phyloP scores from a whole-genome alignment of 2,329 filamentous ascomycete species.

The Epichloe amarillans region DNA sequence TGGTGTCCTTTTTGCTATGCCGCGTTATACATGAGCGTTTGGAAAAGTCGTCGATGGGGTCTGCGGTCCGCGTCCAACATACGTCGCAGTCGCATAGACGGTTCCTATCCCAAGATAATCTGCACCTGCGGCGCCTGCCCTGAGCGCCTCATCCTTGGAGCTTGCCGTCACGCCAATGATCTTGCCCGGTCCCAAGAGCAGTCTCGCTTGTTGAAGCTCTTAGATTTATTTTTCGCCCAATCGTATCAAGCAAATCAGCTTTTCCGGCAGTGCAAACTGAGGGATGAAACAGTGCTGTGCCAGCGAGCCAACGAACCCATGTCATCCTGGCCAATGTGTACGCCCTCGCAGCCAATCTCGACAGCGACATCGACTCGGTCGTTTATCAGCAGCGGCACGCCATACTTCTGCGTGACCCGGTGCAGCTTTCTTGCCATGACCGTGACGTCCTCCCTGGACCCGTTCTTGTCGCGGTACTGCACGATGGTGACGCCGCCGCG shows the following conservation, averaged over 20 bases:
- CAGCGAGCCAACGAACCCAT: slow-evolving; percentile 41
- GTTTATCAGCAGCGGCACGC: slow-evolving; percentile 79
- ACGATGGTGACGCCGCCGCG: slow-evolving; percentile 73
- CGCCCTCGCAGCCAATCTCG: slow-evolving; percentile 76
- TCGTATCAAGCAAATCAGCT: too few species aligned
- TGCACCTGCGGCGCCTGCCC: slow-evolving; percentile 62
- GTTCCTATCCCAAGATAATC: slow-evolving; percentile 88
- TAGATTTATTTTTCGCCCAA: too few species aligned
- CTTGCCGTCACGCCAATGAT: slow-evolving; percentile 87
- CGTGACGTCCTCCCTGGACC: slow-evolving; percentile 59
- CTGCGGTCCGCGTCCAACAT: slow-evolving; percentile 16
- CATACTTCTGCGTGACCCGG: slow-evolving; percentile 49
- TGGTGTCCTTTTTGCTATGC: slow-evolving; percentile 75
- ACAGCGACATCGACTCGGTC: slow-evolving; percentile 83
- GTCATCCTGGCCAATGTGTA: slow-evolving; percentile 92
- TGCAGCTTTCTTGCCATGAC: slow-evolving; percentile 60
- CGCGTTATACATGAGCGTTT: not conserved
- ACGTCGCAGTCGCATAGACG: slow-evolving; percentile 75
- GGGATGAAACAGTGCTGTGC: not conserved
- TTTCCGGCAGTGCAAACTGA: too few species aligned
- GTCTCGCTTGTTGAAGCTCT: slow-evolving; percentile 38
- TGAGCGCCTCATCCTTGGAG: slow-evolving; percentile 56
- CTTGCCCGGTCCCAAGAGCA: slow-evolving; percentile 57
- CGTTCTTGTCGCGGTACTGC: slow-evolving; percentile 81
- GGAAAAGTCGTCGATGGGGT: not conserved